A percentile compares a stretch with the other conserved stretches of the same genome.
phyloP scores from a whole-genome alignment of 208 protist species.

The Acanthamoeba quina region DNA sequence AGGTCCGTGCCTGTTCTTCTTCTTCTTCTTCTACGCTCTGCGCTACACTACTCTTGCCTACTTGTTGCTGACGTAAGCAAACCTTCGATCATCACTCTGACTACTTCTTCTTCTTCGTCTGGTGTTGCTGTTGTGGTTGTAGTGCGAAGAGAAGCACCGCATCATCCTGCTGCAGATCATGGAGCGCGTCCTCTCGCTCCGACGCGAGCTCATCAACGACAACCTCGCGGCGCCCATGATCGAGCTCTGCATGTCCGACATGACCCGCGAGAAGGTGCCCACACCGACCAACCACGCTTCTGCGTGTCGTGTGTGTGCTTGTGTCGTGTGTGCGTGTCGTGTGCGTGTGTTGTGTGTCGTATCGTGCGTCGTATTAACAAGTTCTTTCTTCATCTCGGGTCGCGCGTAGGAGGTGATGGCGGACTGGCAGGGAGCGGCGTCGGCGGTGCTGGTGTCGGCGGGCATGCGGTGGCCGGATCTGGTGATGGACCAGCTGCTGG shows the following conservation, averaged over 20 bases:
- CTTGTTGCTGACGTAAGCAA: too few species aligned
- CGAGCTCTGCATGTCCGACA: conserved; percentile 75
- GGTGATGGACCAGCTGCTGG: conserved; percentile 81
- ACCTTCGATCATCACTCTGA: too few species aligned
- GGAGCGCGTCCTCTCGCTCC: conserved; percentile 53
- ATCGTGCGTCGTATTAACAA: not conserved
- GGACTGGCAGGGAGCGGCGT: conserved; percentile 81
- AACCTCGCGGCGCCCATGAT: conserved; percentile 58
- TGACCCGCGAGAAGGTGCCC: conserved; percentile 76
- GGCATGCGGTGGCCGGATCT: conserved; percentile 64
- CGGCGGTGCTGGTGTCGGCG: conserved; percentile 78
- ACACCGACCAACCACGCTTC: not conserved
- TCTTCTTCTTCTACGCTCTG: not conserved
- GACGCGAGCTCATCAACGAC: conserved; percentile 27
- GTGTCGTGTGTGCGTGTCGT: too few species aligned
- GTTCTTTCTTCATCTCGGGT: not conserved
- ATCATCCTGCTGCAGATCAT: conserved; percentile 75
- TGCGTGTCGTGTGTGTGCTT: not conserved
- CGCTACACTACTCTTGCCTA: not conserved
- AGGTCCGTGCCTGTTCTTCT: conserved; percentile 11
- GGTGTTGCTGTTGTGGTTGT: not conserved
- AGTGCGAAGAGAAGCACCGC: conserved; percentile 66
- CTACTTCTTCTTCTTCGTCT: not conserved
- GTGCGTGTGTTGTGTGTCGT: not conserved
- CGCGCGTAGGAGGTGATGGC: conserved; percentile 77